Evolutionary conservation across 2,329 filamentous ascomycete species (phyloP).

Genomic region (Colletotrichum chrysophilum): DNA sequence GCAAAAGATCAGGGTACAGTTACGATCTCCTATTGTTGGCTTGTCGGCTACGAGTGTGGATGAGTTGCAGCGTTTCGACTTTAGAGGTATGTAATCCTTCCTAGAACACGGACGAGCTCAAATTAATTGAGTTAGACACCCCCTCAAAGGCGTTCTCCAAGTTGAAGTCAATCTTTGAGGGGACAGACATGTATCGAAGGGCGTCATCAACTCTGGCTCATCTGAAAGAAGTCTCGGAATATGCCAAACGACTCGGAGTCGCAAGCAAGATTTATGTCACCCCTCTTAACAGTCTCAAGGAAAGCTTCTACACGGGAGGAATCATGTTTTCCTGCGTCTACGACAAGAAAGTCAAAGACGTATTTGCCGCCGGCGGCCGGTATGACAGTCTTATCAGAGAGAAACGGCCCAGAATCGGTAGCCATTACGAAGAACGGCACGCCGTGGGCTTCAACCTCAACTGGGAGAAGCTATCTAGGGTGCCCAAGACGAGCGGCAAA

Average conservation of each 20-base stretch:
- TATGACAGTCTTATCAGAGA: conserved; percentile 91
- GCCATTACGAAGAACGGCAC: conserved; percentile 69
- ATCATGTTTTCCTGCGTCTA: conserved; percentile 91
- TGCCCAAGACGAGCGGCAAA: conserved; percentile 60
- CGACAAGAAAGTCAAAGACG: conserved; percentile 81
- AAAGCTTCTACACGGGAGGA: conserved; percentile 86
- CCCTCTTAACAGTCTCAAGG: conserved; percentile 86
- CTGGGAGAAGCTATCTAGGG: conserved; percentile 80
- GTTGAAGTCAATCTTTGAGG: conserved; percentile 65
- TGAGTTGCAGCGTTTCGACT: conserved; percentile 90
- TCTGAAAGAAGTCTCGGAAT: conserved; percentile 77
- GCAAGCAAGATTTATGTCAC: conserved; percentile 81
- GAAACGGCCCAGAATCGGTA: conserved; percentile 73
- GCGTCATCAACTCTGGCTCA: conserved; percentile 80
- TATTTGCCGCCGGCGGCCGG: conserved; percentile 91
- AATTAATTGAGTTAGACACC: conserved; percentile 43
- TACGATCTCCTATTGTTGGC: conserved; percentile 81
- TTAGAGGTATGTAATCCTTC: conserved; percentile 63
- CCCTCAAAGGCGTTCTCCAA: conserved; percentile 62
- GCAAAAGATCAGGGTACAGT: conserved; percentile 81
- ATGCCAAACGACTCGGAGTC: conserved; percentile 77
- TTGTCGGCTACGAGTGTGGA: conserved; percentile 90
- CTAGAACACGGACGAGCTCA: neutral
- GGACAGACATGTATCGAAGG: conserved; percentile 72
- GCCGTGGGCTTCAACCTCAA: conserved; percentile 92